A percentile compares a stretch with the other conserved stretches of the same genome.
phyloP scores from a whole-genome alignment of 176 grass and related monocot genomes.

The Cymbopogon citratus region DNA sequence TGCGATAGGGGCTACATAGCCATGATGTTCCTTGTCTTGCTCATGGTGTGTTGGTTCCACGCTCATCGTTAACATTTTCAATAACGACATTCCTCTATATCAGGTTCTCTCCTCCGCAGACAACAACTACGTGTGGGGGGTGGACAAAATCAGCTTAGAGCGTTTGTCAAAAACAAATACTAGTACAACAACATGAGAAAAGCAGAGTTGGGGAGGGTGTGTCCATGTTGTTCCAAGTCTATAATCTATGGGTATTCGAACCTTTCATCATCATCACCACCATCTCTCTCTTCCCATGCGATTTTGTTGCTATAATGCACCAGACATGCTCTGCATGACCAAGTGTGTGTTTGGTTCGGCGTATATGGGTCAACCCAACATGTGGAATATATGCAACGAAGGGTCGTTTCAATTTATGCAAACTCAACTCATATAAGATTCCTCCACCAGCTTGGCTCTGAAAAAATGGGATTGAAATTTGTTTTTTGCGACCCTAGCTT shows the following conservation, averaged over 20 bases:
- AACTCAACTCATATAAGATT: background rate
- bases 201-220: background rate
- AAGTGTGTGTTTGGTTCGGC: background rate
- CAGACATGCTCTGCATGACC: accelerated
- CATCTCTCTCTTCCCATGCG: background rate
- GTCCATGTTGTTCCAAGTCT: background rate
- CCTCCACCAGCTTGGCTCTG: background rate
- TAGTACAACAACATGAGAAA: background rate
- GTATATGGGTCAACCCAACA: background rate
- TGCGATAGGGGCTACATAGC: too few relatives aligned
- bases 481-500: background rate
- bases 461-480: background rate
- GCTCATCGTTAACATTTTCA: too few relatives aligned
- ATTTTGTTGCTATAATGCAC: background rate
- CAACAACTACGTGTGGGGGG: background rate
- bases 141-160: background rate
- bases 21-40: too few relatives aligned
- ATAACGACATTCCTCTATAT: too few relatives aligned
- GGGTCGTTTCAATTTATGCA: background rate
- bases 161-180: background rate
- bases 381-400: background rate
- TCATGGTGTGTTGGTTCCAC: too few relatives aligned
- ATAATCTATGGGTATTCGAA: background rate
- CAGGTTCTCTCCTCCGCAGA: background rate
- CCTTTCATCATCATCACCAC: background rate